phyloP scores from a whole-genome alignment of 73 alveolate species.

The Paramecium caudatum region DNA sequence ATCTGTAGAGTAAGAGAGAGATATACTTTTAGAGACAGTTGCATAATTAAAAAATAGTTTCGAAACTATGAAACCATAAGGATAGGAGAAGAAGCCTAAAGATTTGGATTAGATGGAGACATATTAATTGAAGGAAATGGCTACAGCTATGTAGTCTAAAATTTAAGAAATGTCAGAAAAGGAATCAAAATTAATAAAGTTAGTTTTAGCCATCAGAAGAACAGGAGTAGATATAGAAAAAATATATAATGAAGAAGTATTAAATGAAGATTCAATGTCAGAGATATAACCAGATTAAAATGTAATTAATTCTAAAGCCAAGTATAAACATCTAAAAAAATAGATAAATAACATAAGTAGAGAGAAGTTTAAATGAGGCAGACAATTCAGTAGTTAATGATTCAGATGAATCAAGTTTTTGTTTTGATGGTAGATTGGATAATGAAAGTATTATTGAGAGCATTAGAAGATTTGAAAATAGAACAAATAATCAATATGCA shows the following conservation, averaged over 20 bases:
- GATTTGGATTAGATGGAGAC: slow-evolving; percentile 55
- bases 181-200: slow-evolving; percentile 43
- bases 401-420: slow-evolving; percentile 68
- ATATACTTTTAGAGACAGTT: slow-evolving; percentile 55
- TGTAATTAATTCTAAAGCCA: background rate
- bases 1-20: slow-evolving; percentile 59
- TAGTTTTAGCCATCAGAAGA: slow-evolving; percentile 52
- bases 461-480: slow-evolving; percentile 60
- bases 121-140: slow-evolving; percentile 6
- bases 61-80: background rate
- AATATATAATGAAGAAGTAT: slow-evolving; percentile 63
- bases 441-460: slow-evolving; percentile 54
- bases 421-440: slow-evolving; percentile 44
- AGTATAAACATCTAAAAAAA: background rate
- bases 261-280: slow-evolving; percentile 56
- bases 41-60: slow-evolving; percentile 34
- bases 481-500: slow-evolving; percentile 17
- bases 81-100: background rate
- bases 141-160: background rate
- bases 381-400: slow-evolving; percentile 71
- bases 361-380: slow-evolving; percentile 55
- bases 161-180: slow-evolving; percentile 68
- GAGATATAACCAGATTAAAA: slow-evolving; percentile 1
- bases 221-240: slow-evolving; percentile 68
- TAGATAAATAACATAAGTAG: background rate